Evolutionary conservation across 805 yeast genomes (phyloP), one percentile per base, ranked within the genome.

Genomic region (Brettanomyces nanus): DNA sequence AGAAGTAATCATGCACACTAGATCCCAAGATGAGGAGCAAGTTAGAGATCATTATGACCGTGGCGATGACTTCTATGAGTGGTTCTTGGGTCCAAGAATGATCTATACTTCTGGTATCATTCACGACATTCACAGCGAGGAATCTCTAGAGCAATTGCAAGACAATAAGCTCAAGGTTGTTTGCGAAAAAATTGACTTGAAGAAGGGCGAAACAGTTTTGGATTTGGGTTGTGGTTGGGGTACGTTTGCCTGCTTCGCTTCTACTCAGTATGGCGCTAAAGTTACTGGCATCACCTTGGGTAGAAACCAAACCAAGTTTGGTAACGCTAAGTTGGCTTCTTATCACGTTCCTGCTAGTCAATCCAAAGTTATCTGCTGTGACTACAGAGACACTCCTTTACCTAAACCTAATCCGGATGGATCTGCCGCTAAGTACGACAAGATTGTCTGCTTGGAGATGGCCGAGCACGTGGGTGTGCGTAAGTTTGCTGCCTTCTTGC

Each of bases 201-300:
- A 78, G 54, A 52, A 73, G 47, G 92, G 85, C 51, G 95, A 86
- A 48, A 66, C 66, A 44, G 68, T 85, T 59, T 75, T 86, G 43
- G 96, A 86, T 56, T 65, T 86, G 42, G 96, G 96, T 45, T 86
- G 95, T 63, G 96, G 96, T 51, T 86, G 96, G 96, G 96, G 96
- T 57, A 83, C 96, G 36, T 71, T 89, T 56, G 86, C 95, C 33
- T 71, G 90, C 22, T 85, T 69, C 61, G 87, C 92, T 22, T 83
- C 95, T 3, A 73, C 78, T 45, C 77, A 80, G 56, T 80, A 80
- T 53, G 94, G 89, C 42, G 95, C 95, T 33, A 62, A 73, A 38
- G 94, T 83, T 42, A 86, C 95, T 39, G 96, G 95, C 66, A 67
- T 86, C 52, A 86, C 96, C 31, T 70, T 86, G 45, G 95, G 96